Base-by-base conservation (phyloP, 768 basidiomycete genomes). In the Lactarius pseudohatsudake region DNA sequence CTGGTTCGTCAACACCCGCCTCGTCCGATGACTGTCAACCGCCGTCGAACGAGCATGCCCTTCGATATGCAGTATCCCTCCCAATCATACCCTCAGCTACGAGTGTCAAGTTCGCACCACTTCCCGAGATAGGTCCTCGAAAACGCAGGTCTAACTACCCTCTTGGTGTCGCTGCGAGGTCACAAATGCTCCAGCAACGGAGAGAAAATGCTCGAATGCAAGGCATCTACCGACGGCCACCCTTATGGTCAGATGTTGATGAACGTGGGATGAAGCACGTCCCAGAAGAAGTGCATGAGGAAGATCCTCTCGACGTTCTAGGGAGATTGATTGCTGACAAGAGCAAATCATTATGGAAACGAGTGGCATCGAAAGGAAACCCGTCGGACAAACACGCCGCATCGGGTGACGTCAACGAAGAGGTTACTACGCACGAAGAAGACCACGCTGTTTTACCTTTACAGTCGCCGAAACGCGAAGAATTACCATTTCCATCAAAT, bases 151-250 rank as follows among this genome's bases (percentile, higher is more conserved):
- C 72, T 15, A 70, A 59, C 56, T 70, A 72, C 57, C 76, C 72
- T 41, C 73, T 79, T 58, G 78, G 78, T 47, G 71, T 79, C 60
- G 78, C 77, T 28, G 77, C 77, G 43, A 76, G 78, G 64, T 76
- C 75, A n/a, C 73, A 70, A 28, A 73, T 78, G 70, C 70, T 78
- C 32, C 74, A 72, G 32, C 72, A 73, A 36, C 73, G 74, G 16
- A 73, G 72, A 38, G 50, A 59, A 3, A n/a, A 28, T 38, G 28
- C 18, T 34, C 56, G 30, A 18, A 26, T 38, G 15, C 58, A 53
- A 16, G 38, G 40, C 53, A 18, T 36, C 22, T 36, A 47, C 18
- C 64, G 22, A 57, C 64, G 41, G 10, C 53, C 63, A 20, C 54
- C 59, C 18, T n/a, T 45, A 45, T 65, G 64, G 64, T 60, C 59